Evolutionary conservation across 1,284 basidiomycete genomes (phyloP).

Genomic region (Bondarzewia mesenterica): DNA sequence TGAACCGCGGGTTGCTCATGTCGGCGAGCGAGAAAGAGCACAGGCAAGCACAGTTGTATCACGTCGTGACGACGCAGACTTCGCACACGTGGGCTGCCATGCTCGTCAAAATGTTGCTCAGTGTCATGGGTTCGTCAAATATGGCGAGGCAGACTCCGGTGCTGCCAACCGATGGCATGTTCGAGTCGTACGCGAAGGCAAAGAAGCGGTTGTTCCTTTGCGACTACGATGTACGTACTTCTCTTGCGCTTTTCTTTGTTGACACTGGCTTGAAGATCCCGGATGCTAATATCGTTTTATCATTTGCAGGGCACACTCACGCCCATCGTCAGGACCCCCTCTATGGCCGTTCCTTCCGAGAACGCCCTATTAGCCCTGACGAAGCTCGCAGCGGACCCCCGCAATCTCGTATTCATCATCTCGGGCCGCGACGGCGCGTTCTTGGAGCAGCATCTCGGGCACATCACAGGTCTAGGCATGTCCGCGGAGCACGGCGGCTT

Average conservation of each 20-base stretch:
- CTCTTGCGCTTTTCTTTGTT: not conserved
- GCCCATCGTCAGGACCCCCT: slow-evolving; percentile 93
- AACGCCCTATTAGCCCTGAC: slow-evolving; percentile 73
- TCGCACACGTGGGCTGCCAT: slow-evolving; percentile 94
- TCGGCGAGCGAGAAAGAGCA: slow-evolving; percentile 64
- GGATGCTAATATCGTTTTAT: not conserved
- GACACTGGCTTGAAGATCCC: not conserved
- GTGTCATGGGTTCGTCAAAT: slow-evolving; percentile 75
- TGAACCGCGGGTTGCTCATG: slow-evolving; percentile 86
- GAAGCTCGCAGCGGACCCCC: slow-evolving; percentile 68
- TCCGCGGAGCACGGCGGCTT: slow-evolving; percentile 97
- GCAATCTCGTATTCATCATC: slow-evolving; percentile 94
- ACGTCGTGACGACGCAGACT: slow-evolving; percentile 90
- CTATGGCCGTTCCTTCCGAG: slow-evolving; percentile 78
- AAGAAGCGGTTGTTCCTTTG: slow-evolving; percentile 89
- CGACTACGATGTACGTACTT: slow-evolving; percentile 81
- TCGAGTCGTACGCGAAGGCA: slow-evolving; percentile 61
- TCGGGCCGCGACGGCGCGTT: slow-evolving; percentile 94
- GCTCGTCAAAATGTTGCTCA: slow-evolving; percentile 83
- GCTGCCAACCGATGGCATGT: slow-evolving; percentile 61
- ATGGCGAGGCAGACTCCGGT: slow-evolving; percentile 84
- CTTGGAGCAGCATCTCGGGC: slow-evolving; percentile 87
- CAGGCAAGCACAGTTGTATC: slow-evolving; percentile 76
- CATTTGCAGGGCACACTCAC: slow-evolving; percentile 78
- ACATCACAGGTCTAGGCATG: slow-evolving; percentile 80